Conservation (phyloP, 805 yeast species). For the Candida nemodendra region DNA sequence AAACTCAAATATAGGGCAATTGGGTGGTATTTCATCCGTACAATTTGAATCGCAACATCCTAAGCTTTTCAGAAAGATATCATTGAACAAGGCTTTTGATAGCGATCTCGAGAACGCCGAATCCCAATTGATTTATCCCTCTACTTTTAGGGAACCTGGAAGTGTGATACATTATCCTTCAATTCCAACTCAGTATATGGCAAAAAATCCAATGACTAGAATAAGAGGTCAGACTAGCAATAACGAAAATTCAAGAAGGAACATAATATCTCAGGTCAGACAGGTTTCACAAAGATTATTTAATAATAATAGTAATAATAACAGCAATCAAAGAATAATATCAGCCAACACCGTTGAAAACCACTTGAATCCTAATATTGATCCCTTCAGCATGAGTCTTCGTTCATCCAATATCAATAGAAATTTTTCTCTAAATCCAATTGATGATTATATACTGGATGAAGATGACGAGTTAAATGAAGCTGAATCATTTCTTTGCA, state of each 20-base stretch:
- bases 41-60: slow-evolving; percentile 8
- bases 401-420: slow-evolving; percentile 4
- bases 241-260: slow-evolving; percentile 10
- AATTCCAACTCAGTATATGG: slow-evolving; percentile 3
- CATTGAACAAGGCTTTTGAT: slow-evolving; percentile 13
- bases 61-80: slow-evolving; percentile 12
- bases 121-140: slow-evolving; percentile 14
- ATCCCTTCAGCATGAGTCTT: not conserved
- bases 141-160: slow-evolving; percentile 3
- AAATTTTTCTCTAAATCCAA: slow-evolving; percentile 14
- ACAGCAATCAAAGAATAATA: slow-evolving; percentile 5
- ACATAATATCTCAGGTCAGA: slow-evolving; percentile 29
- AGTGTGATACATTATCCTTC: not conserved
- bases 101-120: slow-evolving; percentile 23
- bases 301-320: no score
- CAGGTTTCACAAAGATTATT: slow-evolving; percentile 30
- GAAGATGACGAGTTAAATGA: slow-evolving; percentile 26
- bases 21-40: not conserved
- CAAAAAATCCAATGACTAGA: slow-evolving; percentile 6
- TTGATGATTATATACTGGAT: slow-evolving; percentile 18
- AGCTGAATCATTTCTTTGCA: slow-evolving; percentile 23
- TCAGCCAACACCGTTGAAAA: slow-evolving; percentile 2
- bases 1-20: not conserved
- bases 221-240: not conserved
- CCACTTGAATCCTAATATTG: not conserved